These are phyloP conservation scores for Clitopilus hobsonii DNA, from an alignment of 768 basidiomycete genomes.

Conservation along the genomic window DNA sequence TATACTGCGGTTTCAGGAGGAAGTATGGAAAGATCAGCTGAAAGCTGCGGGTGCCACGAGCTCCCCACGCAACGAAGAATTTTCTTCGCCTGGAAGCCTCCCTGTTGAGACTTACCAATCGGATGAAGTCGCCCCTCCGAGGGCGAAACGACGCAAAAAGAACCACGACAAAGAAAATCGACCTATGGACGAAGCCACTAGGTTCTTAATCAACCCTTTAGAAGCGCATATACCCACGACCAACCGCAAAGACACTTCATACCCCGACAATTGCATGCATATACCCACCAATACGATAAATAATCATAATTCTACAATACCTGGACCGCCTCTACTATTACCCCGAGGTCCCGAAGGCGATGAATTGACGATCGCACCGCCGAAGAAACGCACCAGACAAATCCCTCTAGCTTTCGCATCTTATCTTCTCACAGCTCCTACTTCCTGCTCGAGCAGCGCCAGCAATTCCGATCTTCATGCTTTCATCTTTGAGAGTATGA, in stretches of 20 bases:
- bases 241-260: not conserved
- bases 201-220: conserved; percentile 59
- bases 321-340: not conserved
- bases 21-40: conserved; percentile 46
- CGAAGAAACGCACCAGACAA: conserved; percentile 4
- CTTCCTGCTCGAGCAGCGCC: conserved; percentile 17
- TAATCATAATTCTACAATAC: not conserved
- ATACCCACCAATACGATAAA: not conserved
- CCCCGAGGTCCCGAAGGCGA: no score
- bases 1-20: conserved; percentile 63
- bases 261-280: conserved; percentile 21
- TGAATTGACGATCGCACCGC: no score
- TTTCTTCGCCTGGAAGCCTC: no score
- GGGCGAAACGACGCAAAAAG: conserved; percentile 12
- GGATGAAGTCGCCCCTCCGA: not conserved
- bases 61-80: conserved; percentile 26
- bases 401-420: conserved; percentile 34
- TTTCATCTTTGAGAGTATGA: not conserved
- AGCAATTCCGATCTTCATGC: conserved; percentile 1
- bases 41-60: conserved; percentile 33
- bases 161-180: conserved; percentile 5
- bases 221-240: conserved; percentile 21
- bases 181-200: conserved; percentile 41
- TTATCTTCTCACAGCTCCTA: conserved; percentile 49
- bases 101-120: not conserved